Percentiles rank a stretch among this genome's conserved stretches.
These are phyloP conservation scores for Mycena latifolia DNA, from an alignment of 768 basidiomycete species.

Conservation along the genomic window DNA sequence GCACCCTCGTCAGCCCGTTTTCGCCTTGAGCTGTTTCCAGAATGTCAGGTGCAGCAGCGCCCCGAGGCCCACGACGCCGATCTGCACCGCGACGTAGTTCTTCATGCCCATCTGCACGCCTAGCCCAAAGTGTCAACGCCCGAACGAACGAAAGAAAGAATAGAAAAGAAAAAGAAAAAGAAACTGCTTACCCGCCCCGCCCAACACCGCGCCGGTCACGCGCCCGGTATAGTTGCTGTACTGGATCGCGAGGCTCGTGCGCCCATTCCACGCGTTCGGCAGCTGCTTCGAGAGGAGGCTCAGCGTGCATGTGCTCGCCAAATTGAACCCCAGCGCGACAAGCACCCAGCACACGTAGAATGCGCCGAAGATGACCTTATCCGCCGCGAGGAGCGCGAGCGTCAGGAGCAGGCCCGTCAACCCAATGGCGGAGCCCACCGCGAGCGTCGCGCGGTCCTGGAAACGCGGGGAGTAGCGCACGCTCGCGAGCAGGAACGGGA, in stretches of 20 bases:
- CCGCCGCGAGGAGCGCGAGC: constrained; percentile 56
- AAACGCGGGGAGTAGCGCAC: constrained; percentile 66
- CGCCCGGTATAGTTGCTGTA: constrained; percentile 79
- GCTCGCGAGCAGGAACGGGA: constrained; percentile 77
- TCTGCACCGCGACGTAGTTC: constrained; percentile 69
- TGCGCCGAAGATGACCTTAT: constrained; percentile 58
- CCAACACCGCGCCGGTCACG: constrained; percentile 75
- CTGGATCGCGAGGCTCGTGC: constrained; percentile 70
- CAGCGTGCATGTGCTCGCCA: constrained; percentile 77
- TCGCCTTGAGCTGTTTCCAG: constrained; percentile 76
- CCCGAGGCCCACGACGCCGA: constrained; percentile 71
- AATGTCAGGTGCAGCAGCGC: constrained; percentile 64
- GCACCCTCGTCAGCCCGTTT: constrained; percentile 67
- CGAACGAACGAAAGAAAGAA: too few relatives aligned
- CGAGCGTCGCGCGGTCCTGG: constrained; percentile 73
- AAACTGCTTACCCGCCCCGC: constrained; percentile 65
- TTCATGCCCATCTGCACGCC: constrained; percentile 67
- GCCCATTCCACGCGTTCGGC: constrained; percentile 70
- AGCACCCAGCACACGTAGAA: constrained; percentile 67
- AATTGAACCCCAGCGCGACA: constrained; percentile 79
- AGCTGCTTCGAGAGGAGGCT: constrained; percentile 78
- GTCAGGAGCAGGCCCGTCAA: constrained; percentile 64
- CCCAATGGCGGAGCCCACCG: constrained; percentile 64
- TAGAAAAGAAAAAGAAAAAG: constrained; percentile 6
- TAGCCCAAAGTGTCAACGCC: background rate